Base-by-base conservation (phyloP, 1,284 basidiomycete genomes). In the Phlebopus sp. region DNA sequence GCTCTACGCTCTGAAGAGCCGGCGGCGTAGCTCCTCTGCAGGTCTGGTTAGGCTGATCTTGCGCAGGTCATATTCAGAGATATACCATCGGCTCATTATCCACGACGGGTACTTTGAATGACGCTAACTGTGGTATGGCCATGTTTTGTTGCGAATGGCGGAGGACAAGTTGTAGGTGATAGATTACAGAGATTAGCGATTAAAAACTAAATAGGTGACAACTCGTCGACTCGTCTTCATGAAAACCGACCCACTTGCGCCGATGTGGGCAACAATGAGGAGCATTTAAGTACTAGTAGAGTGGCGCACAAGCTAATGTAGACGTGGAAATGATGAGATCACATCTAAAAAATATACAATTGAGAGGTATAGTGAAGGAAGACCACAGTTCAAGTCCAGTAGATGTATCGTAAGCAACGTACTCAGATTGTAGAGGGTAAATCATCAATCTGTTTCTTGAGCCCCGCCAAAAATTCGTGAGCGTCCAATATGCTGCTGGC, bases 71-170 rank as follows among this genome's bases (percentile, higher is more conserved):
- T 34, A 31, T 8, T 10, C 14, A 44, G 32, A 14, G 21, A 67
- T 78, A 62, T 59, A 92, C 91, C 89, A 96, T 89, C 43, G 90
- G 88, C 72, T 97, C 94, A 85, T 97, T 97, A 50, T 88, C 78
- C 64, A 92, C 78, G 30, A 70, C 76, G 34, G 92, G 92, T 47
- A 90, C 78, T 64, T 85, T 87, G 82, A 94, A 94, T 13, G 79
- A 59, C 18, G 89, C 92, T 46, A 94, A 84, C 60, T 91, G 84
- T 42, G 86, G 79, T 44, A 75, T 79, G 42, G 78, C 57, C 79
- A 80, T 81, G 55, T 17, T 44, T 53, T 60, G 49, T 55, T 55
- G 23, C 25, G 19, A 38, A 18, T 38, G 27, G 10, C 32, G 41
- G 27, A 29, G 27, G 9, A 2, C 4, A 9, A 11, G 27, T 29